Evolutionary conservation across 2,329 filamentous ascomycete species (phyloP).

Genomic region (Phoma herbarum): DNA sequence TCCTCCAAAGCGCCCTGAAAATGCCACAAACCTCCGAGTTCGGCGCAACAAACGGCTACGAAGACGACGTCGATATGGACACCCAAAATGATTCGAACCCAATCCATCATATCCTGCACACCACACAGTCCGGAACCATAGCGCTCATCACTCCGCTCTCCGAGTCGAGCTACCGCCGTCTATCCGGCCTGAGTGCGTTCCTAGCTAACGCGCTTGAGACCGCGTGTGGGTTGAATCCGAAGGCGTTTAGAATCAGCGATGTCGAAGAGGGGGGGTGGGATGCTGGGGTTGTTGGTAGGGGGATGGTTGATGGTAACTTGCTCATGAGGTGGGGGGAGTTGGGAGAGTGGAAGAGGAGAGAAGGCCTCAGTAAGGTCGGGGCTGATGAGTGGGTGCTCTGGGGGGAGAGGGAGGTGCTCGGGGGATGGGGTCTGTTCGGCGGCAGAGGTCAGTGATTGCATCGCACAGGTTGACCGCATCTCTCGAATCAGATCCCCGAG

Average conservation of each 20-base stretch:
- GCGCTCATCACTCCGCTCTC: constrained; percentile 78
- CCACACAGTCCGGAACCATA: constrained; percentile 72
- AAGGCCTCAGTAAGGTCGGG: constrained; percentile 79
- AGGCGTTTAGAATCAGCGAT: constrained; percentile 72
- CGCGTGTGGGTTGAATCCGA: constrained; percentile 81
- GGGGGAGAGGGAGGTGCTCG: constrained; percentile 72
- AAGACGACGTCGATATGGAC: constrained; percentile 42
- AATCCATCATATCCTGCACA: constrained; percentile 46
- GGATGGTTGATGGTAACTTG: constrained; percentile 80
- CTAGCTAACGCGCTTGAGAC: constrained; percentile 79
- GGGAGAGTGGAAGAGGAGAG: constrained; percentile 72
- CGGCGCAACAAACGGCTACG: constrained; percentile 39
- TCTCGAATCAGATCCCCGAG: too few species aligned
- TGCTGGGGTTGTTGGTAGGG: constrained; percentile 61
- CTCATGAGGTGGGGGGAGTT: constrained; percentile 79
- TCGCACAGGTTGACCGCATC: too few species aligned
- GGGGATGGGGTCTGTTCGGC: constrained; percentile 67
- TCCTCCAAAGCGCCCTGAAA: constrained; percentile 73
- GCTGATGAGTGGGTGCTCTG: constrained; percentile 72
- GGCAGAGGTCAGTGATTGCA: constrained; percentile 24
- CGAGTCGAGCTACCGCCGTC: constrained; percentile 82
- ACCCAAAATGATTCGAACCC: constrained; percentile 15
- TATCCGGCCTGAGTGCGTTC: constrained; percentile 82
- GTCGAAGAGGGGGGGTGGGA: constrained; percentile 49
- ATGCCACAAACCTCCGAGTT: constrained; percentile 50